Base-by-base conservation (phyloP, 768 basidiomycete species). In the Dioszegia crocea region DNA sequence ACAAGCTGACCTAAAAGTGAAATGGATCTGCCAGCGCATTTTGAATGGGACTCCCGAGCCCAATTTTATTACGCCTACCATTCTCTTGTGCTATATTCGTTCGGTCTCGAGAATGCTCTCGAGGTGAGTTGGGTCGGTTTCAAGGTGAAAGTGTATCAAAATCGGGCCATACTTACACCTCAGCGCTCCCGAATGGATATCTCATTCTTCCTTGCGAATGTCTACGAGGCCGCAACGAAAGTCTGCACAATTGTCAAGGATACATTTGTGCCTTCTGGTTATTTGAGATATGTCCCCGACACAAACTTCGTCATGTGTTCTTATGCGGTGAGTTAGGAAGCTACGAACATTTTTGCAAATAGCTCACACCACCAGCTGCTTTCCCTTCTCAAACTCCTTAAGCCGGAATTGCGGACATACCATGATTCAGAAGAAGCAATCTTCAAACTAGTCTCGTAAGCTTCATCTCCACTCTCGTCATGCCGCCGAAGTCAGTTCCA, bases 101-200 rank as follows among this genome's bases (percentile, higher is more conserved):
- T 99, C 67, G 94, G 94, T 11, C 82, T 99, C 41, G 93, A 99
- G 76, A 89, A 94, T 70, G 91, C 94, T n/a, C 79, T 97, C 56
- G 93, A 94, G 77, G 51, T 53, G 16, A 53, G 51, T 26, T 39
- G 33, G 16, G 4, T 16, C n/a, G 30, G n/a, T 10, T 60, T 58
- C 23, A n/a, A n/a, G n/a, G 60, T 49, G 10, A 2, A 17, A 23
- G 27, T 16, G 38, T 44, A 64, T 57, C 16, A 14, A 5, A 6
- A 36, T n/a, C n/a, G n/a, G n/a, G n/a, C n/a, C n/a, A n/a, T n/a
- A 23, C 38, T 38, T 21, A 36, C 21, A 36, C 23, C 9, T 24
- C 39, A 53, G 51, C 47, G 67, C n/a, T 60, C 64, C 52, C 69
- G 69, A 36, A 72, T 67, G 62, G 77, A 78, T 58, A 64, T 76